phyloP scores from a whole-genome alignment of 2,329 filamentous ascomycete genomes.

The Ascochyta fabae region DNA sequence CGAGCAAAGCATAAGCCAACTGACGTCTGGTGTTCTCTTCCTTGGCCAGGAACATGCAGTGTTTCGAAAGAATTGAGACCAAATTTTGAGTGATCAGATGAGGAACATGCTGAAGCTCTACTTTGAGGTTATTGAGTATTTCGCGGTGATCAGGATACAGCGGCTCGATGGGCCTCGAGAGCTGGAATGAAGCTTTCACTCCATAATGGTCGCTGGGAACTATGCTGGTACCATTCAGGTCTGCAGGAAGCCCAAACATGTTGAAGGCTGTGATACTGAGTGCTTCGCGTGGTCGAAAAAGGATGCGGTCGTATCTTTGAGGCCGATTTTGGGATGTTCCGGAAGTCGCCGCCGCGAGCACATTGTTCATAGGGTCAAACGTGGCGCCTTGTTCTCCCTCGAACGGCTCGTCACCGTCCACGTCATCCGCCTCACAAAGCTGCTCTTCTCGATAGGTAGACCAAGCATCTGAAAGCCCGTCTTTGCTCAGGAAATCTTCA shows the following conservation, averaged over 20 bases:
- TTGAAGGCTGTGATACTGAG: constrained; percentile 59
- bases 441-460: constrained; percentile 53
- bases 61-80: constrained; percentile 18
- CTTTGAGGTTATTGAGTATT: constrained; percentile 7
- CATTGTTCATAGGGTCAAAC: constrained; percentile 66
- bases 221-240: constrained; percentile 17
- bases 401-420: constrained; percentile 47
- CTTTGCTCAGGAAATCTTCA: constrained; percentile 55
- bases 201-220: constrained; percentile 62
- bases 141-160: constrained; percentile 3
- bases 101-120: constrained; percentile 22
- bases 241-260: constrained; percentile 60
- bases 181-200: constrained; percentile 46
- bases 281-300: constrained; percentile 55
- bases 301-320: constrained; percentile 70
- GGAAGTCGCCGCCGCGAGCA: constrained; percentile 60
- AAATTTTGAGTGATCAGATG: constrained; percentile 22
- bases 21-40: constrained; percentile 54
- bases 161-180: constrained; percentile 33
- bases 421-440: constrained; percentile 48
- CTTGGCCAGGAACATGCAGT: constrained; percentile 55
- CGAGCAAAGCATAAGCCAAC: constrained; percentile 56
- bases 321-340: constrained; percentile 65
- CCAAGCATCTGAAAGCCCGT: constrained; percentile 62
- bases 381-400: constrained; percentile 70